These are phyloP conservation scores for Tilletiaria anomala DNA, from an alignment of 1,284 basidiomycete genomes.

Conservation along the genomic window DNA sequence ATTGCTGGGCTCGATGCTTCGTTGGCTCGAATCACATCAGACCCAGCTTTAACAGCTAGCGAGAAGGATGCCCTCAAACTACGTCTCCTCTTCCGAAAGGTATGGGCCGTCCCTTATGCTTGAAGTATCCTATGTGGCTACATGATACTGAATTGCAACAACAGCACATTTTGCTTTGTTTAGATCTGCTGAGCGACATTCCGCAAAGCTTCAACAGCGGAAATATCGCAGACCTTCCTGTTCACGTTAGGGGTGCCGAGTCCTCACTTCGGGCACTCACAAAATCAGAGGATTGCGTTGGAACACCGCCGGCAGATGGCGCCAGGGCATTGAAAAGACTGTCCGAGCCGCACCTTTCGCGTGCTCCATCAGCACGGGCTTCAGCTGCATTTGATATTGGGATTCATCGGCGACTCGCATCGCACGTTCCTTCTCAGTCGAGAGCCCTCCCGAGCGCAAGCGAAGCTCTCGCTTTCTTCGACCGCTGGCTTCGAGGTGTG, in stretches of 20 bases:
- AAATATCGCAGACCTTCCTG: neutral
- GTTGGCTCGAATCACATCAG: neutral
- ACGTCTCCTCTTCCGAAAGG: neutral
- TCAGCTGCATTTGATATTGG: neutral
- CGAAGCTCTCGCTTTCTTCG: too few relatives aligned
- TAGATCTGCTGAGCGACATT: neutral
- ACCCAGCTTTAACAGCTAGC: neutral
- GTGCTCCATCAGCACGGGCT: neutral
- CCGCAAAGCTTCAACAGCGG: neutral
- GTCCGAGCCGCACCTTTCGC: neutral
- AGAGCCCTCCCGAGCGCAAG: too few relatives aligned
- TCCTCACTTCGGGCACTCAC: neutral
- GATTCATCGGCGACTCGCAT: too few relatives aligned
- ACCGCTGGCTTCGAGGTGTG: too few relatives aligned
- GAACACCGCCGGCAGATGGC: too few relatives aligned
- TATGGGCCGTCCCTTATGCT: neutral
- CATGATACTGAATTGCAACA: too few relatives aligned
- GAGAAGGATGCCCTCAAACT: neutral
- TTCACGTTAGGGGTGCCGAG: neutral
- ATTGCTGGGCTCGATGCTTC: neutral
- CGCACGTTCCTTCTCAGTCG: too few relatives aligned
- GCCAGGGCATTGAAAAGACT: neutral
- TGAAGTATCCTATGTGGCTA: neutral
- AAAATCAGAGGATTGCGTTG: neutral
- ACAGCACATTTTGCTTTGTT: too few relatives aligned